phyloP scores from a whole-genome alignment of 345 rosid species.

The Citropsis articulata region DNA sequence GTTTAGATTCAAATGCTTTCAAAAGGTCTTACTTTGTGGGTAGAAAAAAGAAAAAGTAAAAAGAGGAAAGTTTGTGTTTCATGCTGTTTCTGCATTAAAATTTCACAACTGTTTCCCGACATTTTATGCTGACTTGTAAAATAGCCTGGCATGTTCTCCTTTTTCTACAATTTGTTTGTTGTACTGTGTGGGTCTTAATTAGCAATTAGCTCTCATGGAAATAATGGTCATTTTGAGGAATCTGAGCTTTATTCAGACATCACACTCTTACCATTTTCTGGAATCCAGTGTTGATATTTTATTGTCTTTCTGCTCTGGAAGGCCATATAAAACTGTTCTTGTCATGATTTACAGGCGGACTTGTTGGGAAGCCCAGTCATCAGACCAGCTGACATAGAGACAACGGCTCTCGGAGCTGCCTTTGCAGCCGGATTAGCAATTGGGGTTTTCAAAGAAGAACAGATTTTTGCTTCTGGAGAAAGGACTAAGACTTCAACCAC shows the following conservation, averaged over 20 bases:
- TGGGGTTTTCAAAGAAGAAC: slow-evolving; percentile 76
- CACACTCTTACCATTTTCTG: not conserved
- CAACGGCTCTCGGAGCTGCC: slow-evolving; percentile 95
- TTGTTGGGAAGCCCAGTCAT: slow-evolving; percentile 86
- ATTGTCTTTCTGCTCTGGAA: not conserved
- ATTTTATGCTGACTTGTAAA: not conserved
- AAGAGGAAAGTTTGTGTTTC: not conserved
- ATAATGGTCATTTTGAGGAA: not conserved
- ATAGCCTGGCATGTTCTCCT: not conserved
- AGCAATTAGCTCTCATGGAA: not conserved
- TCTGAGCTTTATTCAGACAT: not conserved
- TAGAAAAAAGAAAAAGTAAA: not conserved
- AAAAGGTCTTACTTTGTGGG: too few species aligned
- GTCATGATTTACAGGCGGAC: slow-evolving; percentile 56
- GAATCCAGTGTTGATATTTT: not conserved
- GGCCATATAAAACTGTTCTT: not conserved
- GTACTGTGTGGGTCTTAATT: not conserved
- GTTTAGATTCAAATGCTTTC: too few species aligned
- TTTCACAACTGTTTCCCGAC: not conserved
- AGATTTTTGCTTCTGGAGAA: slow-evolving; percentile 55
- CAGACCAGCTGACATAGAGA: slow-evolving; percentile 87
- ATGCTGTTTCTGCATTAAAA: not conserved
- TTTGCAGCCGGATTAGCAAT: slow-evolving; percentile 94
- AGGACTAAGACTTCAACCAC: slow-evolving; percentile 38
- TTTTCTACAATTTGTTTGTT: not conserved